Evolutionary conservation across 163 green algal species (phyloP), one percentile per base, ranked within the genome.

Genomic region (Volvox carteri): DNA sequence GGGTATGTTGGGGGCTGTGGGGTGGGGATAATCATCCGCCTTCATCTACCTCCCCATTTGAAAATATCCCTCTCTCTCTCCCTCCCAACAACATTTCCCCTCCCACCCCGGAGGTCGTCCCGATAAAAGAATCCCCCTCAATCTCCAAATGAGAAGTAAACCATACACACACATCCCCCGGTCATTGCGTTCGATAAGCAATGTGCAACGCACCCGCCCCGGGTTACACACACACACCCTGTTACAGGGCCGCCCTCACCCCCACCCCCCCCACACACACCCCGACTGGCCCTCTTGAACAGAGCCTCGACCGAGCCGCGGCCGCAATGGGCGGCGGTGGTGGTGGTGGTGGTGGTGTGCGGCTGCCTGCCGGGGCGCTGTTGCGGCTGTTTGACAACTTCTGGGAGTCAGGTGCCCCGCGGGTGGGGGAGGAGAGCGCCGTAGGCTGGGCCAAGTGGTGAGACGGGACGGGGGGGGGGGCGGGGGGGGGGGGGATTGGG

Each of bases 361-460:
- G 81, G 23, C 48, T 87, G 67, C 42, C 65, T 19, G 7, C 81
- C 9, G 81, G 65, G 30, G 87, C 90, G 37, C 92, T 96, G 89
- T 74, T 94, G 91, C 83, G 88, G 39, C 77, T 96, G 54, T 96
- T 95, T 72, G 76, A 92, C 11, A 90, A 81, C n/a, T 95, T 95
- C 62, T 96, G 92, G 91, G 70, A 73, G 14, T 52, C 65, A 28
- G 84, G 83, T 2, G 72, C 60, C 21, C 39, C 86, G 0, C 74
- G 88, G 0, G 80, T 96, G n/a, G 96, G 96, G 1, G 93, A 97
- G 86, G 70, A 90, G 9, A 93, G 93, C 30, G 93, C 80, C 0
- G 14, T 60, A 1, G 95, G 95, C 5, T 98, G 96, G 95, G 88
- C 84, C 0, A 77, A 79, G 0, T 97, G 95, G 94, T 88, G 62